Conservation (phyloP, 495 filamentous ascomycete species). For the Neurospora sp. region DNA sequence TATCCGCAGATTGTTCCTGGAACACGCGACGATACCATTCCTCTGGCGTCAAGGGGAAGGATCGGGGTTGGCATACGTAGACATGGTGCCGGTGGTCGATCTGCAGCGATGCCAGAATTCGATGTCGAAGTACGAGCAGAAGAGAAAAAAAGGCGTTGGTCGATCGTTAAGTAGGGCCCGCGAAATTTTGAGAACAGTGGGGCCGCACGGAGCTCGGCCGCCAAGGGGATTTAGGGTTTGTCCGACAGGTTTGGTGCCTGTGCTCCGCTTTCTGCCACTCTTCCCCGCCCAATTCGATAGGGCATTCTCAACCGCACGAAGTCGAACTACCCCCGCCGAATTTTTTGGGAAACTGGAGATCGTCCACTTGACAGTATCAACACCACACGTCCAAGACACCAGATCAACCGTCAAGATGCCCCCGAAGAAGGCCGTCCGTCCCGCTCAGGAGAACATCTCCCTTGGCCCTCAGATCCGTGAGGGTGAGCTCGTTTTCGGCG, state of each 20-base stretch:
- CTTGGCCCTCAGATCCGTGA: conserved; percentile 68
- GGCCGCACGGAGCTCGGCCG: background rate
- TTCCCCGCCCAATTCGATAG: conserved; percentile 18
- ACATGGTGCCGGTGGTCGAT: conserved; percentile 42
- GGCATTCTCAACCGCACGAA: conserved; percentile 20
- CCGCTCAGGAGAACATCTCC: conserved; percentile 90
- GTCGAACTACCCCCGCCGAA: conserved; percentile 17
- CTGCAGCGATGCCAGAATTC: conserved; percentile 8
- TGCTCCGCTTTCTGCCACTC: conserved; percentile 15
- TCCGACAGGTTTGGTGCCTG: background rate
- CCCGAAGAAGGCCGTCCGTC: conserved; percentile 73
- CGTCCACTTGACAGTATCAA: conserved; percentile 11
- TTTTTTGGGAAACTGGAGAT: conserved; percentile 12
- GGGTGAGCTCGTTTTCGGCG: conserved; percentile 93
- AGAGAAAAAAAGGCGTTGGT: conserved; percentile 12
- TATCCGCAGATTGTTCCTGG: conserved; percentile 44
- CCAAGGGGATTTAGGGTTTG: conserved; percentile 24
- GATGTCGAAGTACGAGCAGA: conserved; percentile 5
- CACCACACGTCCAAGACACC: conserved; percentile 11
- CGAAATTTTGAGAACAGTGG: conserved; percentile 13
- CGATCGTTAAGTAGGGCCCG: conserved; percentile 4
- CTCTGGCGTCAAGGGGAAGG: conserved; percentile 32
- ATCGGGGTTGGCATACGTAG: conserved; percentile 53
- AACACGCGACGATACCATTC: conserved; percentile 46
- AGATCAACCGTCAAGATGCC: conserved; percentile 49